Evolutionary conservation across 2,329 filamentous ascomycete genomes (phyloP).

Genomic region (Curvularia lunata): DNA sequence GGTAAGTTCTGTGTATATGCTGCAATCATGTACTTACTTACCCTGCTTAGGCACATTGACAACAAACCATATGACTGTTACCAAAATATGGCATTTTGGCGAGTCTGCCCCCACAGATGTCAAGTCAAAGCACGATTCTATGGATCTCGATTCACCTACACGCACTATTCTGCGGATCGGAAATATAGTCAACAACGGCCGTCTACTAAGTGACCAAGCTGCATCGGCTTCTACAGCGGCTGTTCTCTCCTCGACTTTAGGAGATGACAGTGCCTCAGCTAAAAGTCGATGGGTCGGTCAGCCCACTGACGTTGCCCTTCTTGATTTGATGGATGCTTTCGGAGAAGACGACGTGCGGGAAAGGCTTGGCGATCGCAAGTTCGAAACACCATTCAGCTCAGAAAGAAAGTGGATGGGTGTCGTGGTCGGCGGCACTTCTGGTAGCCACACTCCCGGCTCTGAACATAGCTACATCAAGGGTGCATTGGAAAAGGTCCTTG

Average conservation of each 20-base stretch:
- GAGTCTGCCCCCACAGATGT: constrained; percentile 63
- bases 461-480: constrained; percentile 96
- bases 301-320: constrained; percentile 95
- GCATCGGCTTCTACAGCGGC: constrained; percentile 75
- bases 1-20: constrained; percentile 54
- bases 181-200: constrained; percentile 95
- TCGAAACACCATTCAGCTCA: constrained; percentile 94
- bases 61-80: constrained; percentile 97
- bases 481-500: constrained; percentile 84
- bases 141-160: constrained; percentile 72
- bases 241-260: constrained; percentile 83
- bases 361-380: constrained; percentile 78
- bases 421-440: constrained; percentile 65
- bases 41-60: constrained; percentile 75
- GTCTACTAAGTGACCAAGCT: constrained; percentile 75
- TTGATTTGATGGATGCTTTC: constrained; percentile 89
- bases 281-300: constrained; percentile 96
- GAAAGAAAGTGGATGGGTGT: constrained; percentile 99
- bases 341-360: constrained; percentile 91
- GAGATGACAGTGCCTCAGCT: constrained; percentile 64
- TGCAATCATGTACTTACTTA: neutral
- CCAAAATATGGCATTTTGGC: constrained; percentile 95
- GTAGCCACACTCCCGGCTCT: constrained; percentile 63
- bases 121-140: constrained; percentile 58
- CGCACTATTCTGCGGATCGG: constrained; percentile 86